Conservation (phyloP, 169 alveolate genomes). For the Cryptosporidium canis region DNA sequence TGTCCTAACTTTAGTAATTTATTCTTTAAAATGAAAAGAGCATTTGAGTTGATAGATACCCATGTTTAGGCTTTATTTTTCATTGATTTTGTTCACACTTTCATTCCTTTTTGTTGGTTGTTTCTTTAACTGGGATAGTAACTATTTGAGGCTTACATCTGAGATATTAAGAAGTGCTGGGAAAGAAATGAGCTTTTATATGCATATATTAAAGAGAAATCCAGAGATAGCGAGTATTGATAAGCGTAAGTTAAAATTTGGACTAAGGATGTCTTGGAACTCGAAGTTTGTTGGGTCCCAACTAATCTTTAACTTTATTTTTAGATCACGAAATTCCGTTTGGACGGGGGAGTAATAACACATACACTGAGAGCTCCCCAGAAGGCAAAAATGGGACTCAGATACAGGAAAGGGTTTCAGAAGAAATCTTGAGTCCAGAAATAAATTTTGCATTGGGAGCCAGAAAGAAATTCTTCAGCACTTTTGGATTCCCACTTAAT, state of each 20-base stretch:
- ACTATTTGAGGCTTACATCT: neutral
- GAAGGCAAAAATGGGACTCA: neutral
- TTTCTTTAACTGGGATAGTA: neutral
- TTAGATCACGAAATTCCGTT: neutral
- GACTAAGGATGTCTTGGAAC: neutral
- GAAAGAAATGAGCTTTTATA: neutral
- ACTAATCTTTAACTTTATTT: neutral
- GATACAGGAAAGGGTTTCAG: neutral
- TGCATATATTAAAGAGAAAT: neutral
- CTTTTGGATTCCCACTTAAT: constrained; percentile 22
- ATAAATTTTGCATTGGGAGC: neutral
- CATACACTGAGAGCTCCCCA: neutral
- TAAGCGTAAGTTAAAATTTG: neutral
- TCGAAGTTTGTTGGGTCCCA: neutral
- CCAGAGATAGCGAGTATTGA: neutral
- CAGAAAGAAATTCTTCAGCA: neutral
- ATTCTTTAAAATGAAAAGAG: too few species aligned
- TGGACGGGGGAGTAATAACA: neutral
- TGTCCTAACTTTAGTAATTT: neutral
- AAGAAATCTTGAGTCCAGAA: neutral
- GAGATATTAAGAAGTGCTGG: neutral
- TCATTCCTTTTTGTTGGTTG: neutral
- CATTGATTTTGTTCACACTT: neutral
- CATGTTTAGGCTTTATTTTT: neutral
- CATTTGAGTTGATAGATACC: neutral